A percentile compares a stretch with the other conserved stretches of the same genome.
phyloP scores from a whole-genome alignment of 371 early-diverging fungal species.

The Polyrhizophydium stewartii region DNA sequence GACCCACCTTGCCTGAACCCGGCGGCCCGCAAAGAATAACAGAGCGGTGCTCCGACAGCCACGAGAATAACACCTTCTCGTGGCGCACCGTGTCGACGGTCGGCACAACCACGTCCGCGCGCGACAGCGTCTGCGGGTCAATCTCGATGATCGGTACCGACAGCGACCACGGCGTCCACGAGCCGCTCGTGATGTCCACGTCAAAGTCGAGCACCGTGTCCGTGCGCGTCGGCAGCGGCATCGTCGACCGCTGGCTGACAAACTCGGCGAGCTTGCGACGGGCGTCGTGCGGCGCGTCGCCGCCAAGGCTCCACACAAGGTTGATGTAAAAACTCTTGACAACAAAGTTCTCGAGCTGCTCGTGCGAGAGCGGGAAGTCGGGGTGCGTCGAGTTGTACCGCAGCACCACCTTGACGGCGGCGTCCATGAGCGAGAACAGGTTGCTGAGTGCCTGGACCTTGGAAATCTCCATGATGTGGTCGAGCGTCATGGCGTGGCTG shows the following conservation, averaged over 20 bases:
- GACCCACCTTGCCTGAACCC: conserved; percentile 85
- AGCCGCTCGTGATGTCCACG: conserved; percentile 66
- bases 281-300: conserved; percentile 77
- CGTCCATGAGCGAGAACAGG: conserved; percentile 88
- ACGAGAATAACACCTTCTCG: conserved; percentile 92
- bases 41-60: conserved; percentile 94
- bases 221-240: conserved; percentile 72
- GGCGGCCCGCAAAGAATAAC: conserved; percentile 97
- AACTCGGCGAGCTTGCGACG: conserved; percentile 79
- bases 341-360: conserved; percentile 74
- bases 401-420: conserved; percentile 75
- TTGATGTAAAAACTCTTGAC: conserved; percentile 76
- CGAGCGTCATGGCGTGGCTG: conserved; percentile 62
- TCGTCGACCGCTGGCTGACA: conserved; percentile 70
- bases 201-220: conserved; percentile 88
- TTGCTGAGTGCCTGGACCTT: conserved; percentile 78
- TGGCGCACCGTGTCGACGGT: conserved; percentile 97
- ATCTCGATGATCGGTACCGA: conserved; percentile 94
- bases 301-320: conserved; percentile 94
- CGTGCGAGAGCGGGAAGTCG: conserved; percentile 86
- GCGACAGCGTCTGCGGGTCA: conserved; percentile 89
- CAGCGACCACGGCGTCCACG: conserved; percentile 89
- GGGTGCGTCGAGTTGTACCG: conserved; percentile 87
- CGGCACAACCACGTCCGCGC: conserved; percentile 94
- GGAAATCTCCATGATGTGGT: conserved; percentile 98